Conservation (phyloP, 1,284 basidiomycete genomes). For the Inonotus obliquus region DNA sequence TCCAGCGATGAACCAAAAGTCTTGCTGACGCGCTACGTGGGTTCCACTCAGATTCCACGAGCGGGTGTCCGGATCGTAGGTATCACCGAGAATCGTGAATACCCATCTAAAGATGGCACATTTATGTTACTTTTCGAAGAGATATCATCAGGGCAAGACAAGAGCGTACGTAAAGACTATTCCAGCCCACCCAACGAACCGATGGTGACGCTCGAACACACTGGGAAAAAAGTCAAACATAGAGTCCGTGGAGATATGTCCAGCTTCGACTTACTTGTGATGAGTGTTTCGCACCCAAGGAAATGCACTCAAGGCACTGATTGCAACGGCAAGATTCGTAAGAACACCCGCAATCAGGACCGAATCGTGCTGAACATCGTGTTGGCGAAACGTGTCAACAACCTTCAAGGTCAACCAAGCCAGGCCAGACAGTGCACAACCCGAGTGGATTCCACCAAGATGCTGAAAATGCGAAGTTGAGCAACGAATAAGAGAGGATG, state of each 20-base stretch:
- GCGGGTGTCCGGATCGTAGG: conserved; percentile 46
- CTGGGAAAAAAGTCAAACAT: conserved; percentile 30
- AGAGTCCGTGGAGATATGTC: not conserved
- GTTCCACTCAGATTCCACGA: conserved; percentile 52
- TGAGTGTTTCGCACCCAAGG: conserved; percentile 73
- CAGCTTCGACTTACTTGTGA: conserved; percentile 54
- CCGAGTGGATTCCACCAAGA: conserved; percentile 72
- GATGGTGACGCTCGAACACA: conserved; percentile 70
- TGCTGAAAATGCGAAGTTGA: conserved; percentile 38
- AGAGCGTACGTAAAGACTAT: conserved; percentile 7
- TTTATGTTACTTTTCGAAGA: not conserved
- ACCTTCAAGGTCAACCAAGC: conserved; percentile 62
- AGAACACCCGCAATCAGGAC: conserved; percentile 55
- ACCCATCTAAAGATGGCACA: conserved; percentile 32
- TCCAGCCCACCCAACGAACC: conserved; percentile 69
- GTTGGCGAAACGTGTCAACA: conserved; percentile 46
- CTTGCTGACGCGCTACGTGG: conserved; percentile 58
- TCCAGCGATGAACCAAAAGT: conserved; percentile 69
- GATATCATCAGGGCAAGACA: conserved; percentile 19
- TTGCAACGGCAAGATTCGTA: conserved; percentile 48
- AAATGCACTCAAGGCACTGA: conserved; percentile 56
- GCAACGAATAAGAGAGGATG: not conserved
- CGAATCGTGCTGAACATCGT: conserved; percentile 44
- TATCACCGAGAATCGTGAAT: conserved; percentile 62
- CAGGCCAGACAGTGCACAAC: conserved; percentile 63